A percentile compares a stretch with the other conserved stretches of the same genome.
phyloP scores from a whole-genome alignment of 805 yeast genomes.

The Metschnikowia sp. region DNA sequence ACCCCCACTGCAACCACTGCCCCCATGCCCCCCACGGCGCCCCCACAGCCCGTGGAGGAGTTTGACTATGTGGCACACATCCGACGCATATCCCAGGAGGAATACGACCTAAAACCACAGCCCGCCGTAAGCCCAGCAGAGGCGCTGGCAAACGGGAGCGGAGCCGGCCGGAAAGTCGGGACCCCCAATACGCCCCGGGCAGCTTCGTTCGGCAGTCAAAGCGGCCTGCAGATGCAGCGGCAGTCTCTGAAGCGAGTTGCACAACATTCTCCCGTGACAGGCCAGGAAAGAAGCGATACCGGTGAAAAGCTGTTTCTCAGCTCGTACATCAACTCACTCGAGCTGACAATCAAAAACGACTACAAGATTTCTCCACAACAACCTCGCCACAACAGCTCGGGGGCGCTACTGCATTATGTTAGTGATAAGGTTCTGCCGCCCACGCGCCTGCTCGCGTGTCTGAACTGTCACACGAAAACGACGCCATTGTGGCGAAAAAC shows the following conservation, averaged over 20 bases:
- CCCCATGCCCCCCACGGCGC: conserved; percentile 4
- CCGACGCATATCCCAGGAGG: conserved; percentile 39
- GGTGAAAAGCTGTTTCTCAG: conserved; percentile 27
- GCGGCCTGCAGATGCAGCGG: neutral
- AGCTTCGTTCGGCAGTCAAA: neutral
- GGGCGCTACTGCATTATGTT: conserved; percentile 6
- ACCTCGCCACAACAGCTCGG: conserved; percentile 10
- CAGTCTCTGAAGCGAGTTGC: neutral
- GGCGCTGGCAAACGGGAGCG: no score
- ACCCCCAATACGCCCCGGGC: neutral
- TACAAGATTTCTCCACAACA: conserved; percentile 12
- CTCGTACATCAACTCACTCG: conserved; percentile 38
- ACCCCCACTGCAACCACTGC: neutral
- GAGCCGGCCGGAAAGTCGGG: no score
- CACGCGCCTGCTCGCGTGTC: conserved; percentile 30
- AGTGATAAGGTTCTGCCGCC: conserved; percentile 8
- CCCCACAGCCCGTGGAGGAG: conserved; percentile 32
- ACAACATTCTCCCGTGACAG: neutral
- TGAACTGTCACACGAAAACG: conserved; percentile 43
- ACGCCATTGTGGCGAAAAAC: conserved; percentile 46
- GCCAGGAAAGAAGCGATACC: neutral
- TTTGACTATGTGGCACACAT: conserved; percentile 47
- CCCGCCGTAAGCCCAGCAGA: no score
- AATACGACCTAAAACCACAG: conserved; percentile 17
- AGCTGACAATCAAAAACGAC: conserved; percentile 32